Evolutionary conservation across 2,329 filamentous ascomycete species (phyloP), one percentile per base, ranked within the genome.

Genomic region (Pseudogymnoascus sp.): DNA sequence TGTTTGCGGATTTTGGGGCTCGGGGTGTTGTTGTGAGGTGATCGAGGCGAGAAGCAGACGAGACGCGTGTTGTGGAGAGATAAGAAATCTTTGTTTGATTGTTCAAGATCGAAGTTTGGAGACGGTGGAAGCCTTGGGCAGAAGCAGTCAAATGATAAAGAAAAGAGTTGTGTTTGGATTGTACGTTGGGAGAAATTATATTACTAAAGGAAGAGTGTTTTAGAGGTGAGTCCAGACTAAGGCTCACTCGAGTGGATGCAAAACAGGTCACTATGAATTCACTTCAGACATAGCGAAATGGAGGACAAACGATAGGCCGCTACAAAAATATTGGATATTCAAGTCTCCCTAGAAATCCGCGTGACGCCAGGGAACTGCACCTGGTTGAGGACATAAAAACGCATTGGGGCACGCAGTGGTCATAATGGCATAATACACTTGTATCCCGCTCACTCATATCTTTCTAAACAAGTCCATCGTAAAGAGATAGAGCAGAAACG

Each of bases 401-500:
- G 14, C 50, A 56, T 56, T 56, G 28, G 50, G 50, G 28, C 46
- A 5, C 11, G 23, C 10, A 56, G 50, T 56, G 50, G 50, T 60
- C 59, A 60, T 60, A 42, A 38, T 60, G 59, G 36, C 59, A 60
- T 60, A 38, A 60, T 60, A 60, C 59, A 60, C 59, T 42, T 60
- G 59, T 42, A 40, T 60, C 34, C 34, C 38, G 38, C 18, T n/a
- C 34, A 31, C 38, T 40, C 38, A 5, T 25, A 56, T 25, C 25
- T 50, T n/a, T 40, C 72, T 79, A 97, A 75, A 99, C 95, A 73
- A 99, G 80, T 23, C 95, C 95, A 74, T 99, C 95, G 73, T 99
- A 99, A 68, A 99, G 82, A 64, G 93, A 97, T 73, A 99, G 81
- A 36, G 95, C 95, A 62, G 93, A 97, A 64, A 99, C 95, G 74